phyloP scores from a whole-genome alignment of 352 stramenopile genomes.

The Phytophthora ramorum region DNA sequence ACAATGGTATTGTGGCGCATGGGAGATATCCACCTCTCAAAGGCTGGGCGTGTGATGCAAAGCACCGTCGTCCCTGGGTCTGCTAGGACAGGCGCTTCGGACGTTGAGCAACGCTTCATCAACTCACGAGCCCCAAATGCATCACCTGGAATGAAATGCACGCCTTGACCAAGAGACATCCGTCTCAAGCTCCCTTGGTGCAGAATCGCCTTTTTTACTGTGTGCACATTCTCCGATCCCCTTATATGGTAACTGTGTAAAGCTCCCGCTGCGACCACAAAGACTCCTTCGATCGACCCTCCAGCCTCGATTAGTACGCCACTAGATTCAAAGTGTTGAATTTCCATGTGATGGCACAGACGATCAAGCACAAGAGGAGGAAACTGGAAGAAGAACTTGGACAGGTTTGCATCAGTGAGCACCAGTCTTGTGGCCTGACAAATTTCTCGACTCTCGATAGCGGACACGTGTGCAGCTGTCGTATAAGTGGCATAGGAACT shows the following conservation, averaged over 20 bases:
- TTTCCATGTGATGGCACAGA: slow-evolving; percentile 52
- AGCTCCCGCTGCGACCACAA: slow-evolving; percentile 47
- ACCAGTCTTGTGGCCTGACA: slow-evolving; percentile 39
- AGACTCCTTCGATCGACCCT: slow-evolving; percentile 31
- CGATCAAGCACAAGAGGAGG: slow-evolving; percentile 61
- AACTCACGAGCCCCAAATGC: slow-evolving; percentile 46
- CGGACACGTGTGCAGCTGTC: neutral
- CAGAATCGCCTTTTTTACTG: slow-evolving; percentile 2
- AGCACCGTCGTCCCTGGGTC: slow-evolving; percentile 50
- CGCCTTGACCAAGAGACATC: neutral
- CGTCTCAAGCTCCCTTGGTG: slow-evolving; percentile 17
- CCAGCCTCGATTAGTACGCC: slow-evolving; percentile 29
- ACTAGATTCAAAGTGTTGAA: slow-evolving; percentile 31
- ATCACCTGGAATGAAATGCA: slow-evolving; percentile 43
- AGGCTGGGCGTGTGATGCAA: slow-evolving; percentile 36
- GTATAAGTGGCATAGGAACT: neutral
- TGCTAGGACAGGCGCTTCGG: slow-evolving; percentile 27
- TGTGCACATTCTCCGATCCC: neutral
- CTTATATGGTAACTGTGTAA: slow-evolving; percentile 28
- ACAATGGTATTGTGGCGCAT: slow-evolving; percentile 42
- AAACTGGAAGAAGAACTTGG: slow-evolving; percentile 63
- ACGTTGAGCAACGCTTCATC: slow-evolving; percentile 6
- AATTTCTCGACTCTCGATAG: slow-evolving; percentile 31
- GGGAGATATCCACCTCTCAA: slow-evolving; percentile 57
- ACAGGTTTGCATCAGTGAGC: slow-evolving; percentile 38